A percentile compares a stretch with the other conserved stretches of the same genome.
Conservation (phyloP, 2,329 filamentous ascomycete species). For the Triangularia setosa region DNA sequence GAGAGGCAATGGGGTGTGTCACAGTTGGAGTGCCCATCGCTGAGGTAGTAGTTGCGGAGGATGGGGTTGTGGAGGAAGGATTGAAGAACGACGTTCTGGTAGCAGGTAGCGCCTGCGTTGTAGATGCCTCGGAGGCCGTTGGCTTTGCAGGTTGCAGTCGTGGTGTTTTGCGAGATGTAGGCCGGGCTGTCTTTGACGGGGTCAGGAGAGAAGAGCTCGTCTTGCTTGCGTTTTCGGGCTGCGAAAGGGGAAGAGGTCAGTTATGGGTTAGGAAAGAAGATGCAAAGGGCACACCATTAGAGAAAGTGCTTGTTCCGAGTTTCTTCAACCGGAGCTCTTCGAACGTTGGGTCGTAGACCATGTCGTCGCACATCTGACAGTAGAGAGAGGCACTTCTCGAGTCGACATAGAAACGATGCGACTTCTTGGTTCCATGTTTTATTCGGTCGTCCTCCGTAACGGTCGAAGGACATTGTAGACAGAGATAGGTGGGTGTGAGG, state of each 20-base stretch:
- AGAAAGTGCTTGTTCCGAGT: constrained; percentile 62
- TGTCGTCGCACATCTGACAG: constrained; percentile 78
- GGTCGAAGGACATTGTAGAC: constrained; percentile 68
- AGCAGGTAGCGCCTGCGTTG: constrained; percentile 98
- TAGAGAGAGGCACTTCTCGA: constrained; percentile 71
- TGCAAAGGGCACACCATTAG: constrained; percentile 25
- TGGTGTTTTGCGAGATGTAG: constrained; percentile 75
- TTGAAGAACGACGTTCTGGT: constrained; percentile 94
- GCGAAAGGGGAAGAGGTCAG: neutral
- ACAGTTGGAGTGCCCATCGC: constrained; percentile 81
- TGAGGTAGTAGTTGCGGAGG: constrained; percentile 85
- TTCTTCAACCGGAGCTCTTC: constrained; percentile 71
- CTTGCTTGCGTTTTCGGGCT: constrained; percentile 72
- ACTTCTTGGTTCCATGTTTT: constrained; percentile 65
- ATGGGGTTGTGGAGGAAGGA: constrained; percentile 91
- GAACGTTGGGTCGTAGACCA: constrained; percentile 77
- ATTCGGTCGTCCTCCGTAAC: constrained; percentile 62
- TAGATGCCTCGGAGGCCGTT: constrained; percentile 89
- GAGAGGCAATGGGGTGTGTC: constrained; percentile 58
- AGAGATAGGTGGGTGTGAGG: constrained; percentile 66
- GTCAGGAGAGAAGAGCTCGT: constrained; percentile 60
- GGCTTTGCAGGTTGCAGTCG: constrained; percentile 74
- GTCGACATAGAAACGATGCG: constrained; percentile 75
- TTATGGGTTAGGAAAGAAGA: neutral
- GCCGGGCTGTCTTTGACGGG: constrained; percentile 66